Evolutionary conservation across 1,284 basidiomycete genomes (phyloP).

Genomic region (Ustilago esculenta): DNA sequence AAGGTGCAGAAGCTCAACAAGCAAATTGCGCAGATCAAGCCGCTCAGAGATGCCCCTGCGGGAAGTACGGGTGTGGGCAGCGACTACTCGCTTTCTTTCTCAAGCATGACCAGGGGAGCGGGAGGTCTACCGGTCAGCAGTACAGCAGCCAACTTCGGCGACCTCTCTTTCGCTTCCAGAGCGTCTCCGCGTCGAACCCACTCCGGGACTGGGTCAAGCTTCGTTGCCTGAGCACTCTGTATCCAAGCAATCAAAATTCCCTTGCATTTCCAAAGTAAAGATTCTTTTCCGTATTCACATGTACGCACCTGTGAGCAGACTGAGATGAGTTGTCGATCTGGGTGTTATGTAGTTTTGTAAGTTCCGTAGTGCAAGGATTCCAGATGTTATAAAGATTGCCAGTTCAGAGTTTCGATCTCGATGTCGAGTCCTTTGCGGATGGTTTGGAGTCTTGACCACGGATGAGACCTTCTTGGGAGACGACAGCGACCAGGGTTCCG

Average conservation of each 20-base stretch:
- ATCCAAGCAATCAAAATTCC: too few relatives aligned
- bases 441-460: constrained; percentile 17
- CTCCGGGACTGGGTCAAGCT: constrained; percentile 26
- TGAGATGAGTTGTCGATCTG: too few relatives aligned
- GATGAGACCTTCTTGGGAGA: constrained; percentile 53
- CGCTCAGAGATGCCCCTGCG: not conserved
- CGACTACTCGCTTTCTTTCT: constrained; percentile 15
- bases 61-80: constrained; percentile 1
- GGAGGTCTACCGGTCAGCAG: constrained; percentile 33
- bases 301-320: too few relatives aligned
- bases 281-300: too few relatives aligned
- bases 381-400: too few relatives aligned
- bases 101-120: not conserved
- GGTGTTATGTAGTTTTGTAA: too few relatives aligned
- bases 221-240: constrained; percentile 11
- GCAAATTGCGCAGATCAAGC: constrained; percentile 19
- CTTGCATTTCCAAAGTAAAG: too few relatives aligned
- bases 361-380: too few relatives aligned
- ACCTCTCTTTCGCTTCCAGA: constrained; percentile 12
- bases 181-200: constrained; percentile 8
- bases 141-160: constrained; percentile 26
- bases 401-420: constrained; percentile 29
- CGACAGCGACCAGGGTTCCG: constrained; percentile 61
- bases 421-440: not conserved
- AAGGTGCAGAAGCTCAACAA: constrained; percentile 34